Conservation (phyloP, 352 stramenopile genomes). For the Globisporangium nunn region DNA sequence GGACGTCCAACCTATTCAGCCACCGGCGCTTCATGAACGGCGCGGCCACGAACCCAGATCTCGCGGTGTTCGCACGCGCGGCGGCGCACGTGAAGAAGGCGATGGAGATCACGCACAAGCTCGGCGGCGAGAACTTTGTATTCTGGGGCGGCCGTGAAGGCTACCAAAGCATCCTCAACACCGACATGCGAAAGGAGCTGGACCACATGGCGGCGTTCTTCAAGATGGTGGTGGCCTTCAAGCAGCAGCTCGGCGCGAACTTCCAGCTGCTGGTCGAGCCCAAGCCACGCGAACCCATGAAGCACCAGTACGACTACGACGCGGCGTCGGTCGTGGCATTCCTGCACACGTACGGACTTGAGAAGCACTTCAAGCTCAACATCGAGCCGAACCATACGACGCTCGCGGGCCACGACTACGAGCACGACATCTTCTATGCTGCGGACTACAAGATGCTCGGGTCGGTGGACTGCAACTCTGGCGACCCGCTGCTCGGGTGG, state of each 20-base stretch:
- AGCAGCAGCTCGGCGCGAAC: slow-evolving; percentile 58
- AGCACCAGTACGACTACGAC: slow-evolving; percentile 90
- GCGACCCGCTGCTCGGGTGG: slow-evolving; percentile 34
- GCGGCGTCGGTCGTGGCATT: slow-evolving; percentile 82
- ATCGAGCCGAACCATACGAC: slow-evolving; percentile 88
- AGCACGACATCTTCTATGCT: slow-evolving; percentile 81
- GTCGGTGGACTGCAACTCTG: slow-evolving; percentile 84
- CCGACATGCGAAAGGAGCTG: slow-evolving; percentile 62
- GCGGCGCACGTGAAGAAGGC: slow-evolving; percentile 80
- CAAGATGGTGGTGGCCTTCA: slow-evolving; percentile 77
- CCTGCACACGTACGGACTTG: slow-evolving; percentile 62
- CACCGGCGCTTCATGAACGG: slow-evolving; percentile 83
- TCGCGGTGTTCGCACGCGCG: slow-evolving; percentile 72
- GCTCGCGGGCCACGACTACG: slow-evolving; percentile 77
- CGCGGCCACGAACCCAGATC: slow-evolving; percentile 74
- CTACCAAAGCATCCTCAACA: slow-evolving; percentile 80
- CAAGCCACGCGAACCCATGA: slow-evolving; percentile 82
- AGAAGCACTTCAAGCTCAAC: slow-evolving; percentile 85
- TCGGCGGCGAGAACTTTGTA: slow-evolving; percentile 82
- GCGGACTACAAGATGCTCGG: slow-evolving; percentile 70
- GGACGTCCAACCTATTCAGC: slow-evolving; percentile 77
- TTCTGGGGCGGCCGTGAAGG: slow-evolving; percentile 85
- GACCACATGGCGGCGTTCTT: slow-evolving; percentile 83
- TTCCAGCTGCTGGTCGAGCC: slow-evolving; percentile 81
- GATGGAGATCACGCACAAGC: slow-evolving; percentile 77